Conservation (phyloP, 176 grass and related monocot genomes). For the Guadua angustifolia region DNA sequence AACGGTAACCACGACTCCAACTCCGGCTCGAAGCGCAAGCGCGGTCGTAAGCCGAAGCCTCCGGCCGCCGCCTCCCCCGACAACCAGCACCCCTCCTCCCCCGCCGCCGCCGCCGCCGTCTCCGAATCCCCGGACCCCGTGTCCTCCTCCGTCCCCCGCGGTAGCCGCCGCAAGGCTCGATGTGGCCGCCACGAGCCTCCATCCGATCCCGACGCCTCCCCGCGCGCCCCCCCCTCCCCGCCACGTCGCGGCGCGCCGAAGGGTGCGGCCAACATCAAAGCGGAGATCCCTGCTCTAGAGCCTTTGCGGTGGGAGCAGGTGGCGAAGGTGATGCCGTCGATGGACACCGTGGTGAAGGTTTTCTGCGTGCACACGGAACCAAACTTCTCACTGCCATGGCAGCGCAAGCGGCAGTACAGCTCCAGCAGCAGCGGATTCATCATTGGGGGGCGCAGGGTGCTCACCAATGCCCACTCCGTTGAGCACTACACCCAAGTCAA, state of each 20-base stretch:
- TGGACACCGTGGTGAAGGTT: constrained; percentile 97
- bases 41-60: constrained; percentile 49
- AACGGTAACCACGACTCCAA: constrained; percentile 23
- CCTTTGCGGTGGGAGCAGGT: constrained; percentile 81
- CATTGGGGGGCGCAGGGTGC: constrained; percentile 71
- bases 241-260: constrained; percentile 42
- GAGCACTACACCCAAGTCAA: constrained; percentile 96
- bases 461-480: constrained; percentile 93
- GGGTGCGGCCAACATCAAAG: constrained; percentile 25
- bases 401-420: constrained; percentile 92
- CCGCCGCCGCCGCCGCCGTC: constrained; percentile 34
- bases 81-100: constrained; percentile 34
- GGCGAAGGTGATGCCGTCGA: constrained; percentile 73
- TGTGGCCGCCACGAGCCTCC: constrained; percentile 45
- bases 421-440: constrained; percentile 90
- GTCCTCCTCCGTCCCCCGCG: constrained; percentile 16
- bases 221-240: constrained; percentile 24
- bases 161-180: constrained; percentile 37
- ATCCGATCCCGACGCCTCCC: constrained; percentile 37
- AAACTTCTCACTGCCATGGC: constrained; percentile 95
- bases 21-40: constrained; percentile 55
- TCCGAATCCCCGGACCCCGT: constrained; percentile 35
- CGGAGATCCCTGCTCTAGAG: constrained; percentile 42
- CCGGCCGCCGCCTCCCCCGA: constrained; percentile 17
- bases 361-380: constrained; percentile 97